Conservation (phyloP, 495 filamentous ascomycete genomes). For the Parachaetomium inaequale region DNA sequence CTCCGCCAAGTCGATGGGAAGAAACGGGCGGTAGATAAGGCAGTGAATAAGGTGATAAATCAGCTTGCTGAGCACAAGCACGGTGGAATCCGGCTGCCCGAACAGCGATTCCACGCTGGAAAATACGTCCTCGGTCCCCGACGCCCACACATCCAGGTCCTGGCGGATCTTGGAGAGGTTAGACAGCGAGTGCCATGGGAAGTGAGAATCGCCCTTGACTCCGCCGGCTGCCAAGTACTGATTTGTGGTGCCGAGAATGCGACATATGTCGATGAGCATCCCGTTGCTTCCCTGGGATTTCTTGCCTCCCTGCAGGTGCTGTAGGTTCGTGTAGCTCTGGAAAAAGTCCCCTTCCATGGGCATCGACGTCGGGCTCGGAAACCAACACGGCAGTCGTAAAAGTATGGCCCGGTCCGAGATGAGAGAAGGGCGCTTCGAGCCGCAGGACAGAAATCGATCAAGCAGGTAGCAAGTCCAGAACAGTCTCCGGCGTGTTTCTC, state of each 20-base stretch:
- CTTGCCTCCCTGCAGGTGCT: constrained; percentile 61
- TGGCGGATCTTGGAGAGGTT: constrained; percentile 82
- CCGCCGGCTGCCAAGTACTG: constrained; percentile 79
- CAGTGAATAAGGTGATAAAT: constrained; percentile 83
- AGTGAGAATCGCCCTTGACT: constrained; percentile 83
- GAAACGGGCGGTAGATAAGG: constrained; percentile 77
- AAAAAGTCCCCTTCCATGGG: constrained; percentile 72
- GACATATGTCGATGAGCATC: constrained; percentile 76
- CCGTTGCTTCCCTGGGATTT: constrained; percentile 65
- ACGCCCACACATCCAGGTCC: constrained; percentile 79
- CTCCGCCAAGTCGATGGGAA: constrained; percentile 77
- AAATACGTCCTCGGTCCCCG: constrained; percentile 75
- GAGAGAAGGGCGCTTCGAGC: constrained; percentile 72
- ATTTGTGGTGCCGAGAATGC: constrained; percentile 78
- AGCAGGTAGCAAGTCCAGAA: constrained; percentile 86
- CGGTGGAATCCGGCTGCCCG: constrained; percentile 71
- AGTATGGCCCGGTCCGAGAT: constrained; percentile 71
- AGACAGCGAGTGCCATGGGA: constrained; percentile 82
- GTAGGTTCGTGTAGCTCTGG: constrained; percentile 66
- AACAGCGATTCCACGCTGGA: constrained; percentile 69
- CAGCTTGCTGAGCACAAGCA: constrained; percentile 74
- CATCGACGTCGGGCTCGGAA: constrained; percentile 49
- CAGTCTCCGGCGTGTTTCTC: constrained; percentile 67
- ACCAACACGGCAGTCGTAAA: constrained; percentile 67
- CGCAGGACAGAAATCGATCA: constrained; percentile 73